Conservation (phyloP, 805 yeast genomes). For the Sugiyamaella americana region DNA sequence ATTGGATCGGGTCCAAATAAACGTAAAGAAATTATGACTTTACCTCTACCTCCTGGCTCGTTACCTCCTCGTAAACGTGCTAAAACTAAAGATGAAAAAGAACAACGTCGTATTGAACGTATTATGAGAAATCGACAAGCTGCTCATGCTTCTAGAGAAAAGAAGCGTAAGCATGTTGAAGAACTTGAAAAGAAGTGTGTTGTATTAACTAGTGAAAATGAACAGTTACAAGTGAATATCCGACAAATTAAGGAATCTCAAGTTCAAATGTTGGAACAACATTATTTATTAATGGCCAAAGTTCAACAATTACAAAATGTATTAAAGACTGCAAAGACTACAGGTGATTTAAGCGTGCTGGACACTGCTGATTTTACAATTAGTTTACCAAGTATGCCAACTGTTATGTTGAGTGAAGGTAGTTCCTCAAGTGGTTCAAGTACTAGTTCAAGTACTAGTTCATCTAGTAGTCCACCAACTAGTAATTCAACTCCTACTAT, state of each 20-base stretch:
- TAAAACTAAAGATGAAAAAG: slow-evolving; percentile 93
- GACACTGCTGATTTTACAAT: slow-evolving; percentile 7
- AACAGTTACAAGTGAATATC: slow-evolving; percentile 21
- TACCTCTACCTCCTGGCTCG: slow-evolving; percentile 37
- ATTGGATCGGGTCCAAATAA: slow-evolving; percentile 20
- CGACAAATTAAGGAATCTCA: slow-evolving; percentile 15
- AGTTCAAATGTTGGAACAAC: slow-evolving; percentile 19
- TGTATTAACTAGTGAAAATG: slow-evolving; percentile 25
- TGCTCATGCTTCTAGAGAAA: slow-evolving; percentile 95
- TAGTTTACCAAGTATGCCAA: background rate
- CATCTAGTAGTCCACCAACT: background rate
- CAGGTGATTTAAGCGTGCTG: slow-evolving; percentile 21
- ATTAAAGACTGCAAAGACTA: slow-evolving; percentile 18
- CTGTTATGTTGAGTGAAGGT: background rate
- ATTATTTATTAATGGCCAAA: slow-evolving; percentile 17
- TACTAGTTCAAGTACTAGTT: background rate
- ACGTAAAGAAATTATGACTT: slow-evolving; percentile 29
- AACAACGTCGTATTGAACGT: slow-evolving; percentile 90
- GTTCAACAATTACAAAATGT: slow-evolving; percentile 18
- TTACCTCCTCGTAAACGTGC: slow-evolving; percentile 96
- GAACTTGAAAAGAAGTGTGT: slow-evolving; percentile 56
- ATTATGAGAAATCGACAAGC: slow-evolving; percentile 92
- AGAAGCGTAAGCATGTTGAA: slow-evolving; percentile 89
- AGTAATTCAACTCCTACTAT: background rate
- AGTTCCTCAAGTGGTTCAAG: background rate